These are phyloP conservation scores for Backusella psychrophila DNA, from an alignment of 192 early-diverging fungal species.

Conservation along the genomic window DNA sequence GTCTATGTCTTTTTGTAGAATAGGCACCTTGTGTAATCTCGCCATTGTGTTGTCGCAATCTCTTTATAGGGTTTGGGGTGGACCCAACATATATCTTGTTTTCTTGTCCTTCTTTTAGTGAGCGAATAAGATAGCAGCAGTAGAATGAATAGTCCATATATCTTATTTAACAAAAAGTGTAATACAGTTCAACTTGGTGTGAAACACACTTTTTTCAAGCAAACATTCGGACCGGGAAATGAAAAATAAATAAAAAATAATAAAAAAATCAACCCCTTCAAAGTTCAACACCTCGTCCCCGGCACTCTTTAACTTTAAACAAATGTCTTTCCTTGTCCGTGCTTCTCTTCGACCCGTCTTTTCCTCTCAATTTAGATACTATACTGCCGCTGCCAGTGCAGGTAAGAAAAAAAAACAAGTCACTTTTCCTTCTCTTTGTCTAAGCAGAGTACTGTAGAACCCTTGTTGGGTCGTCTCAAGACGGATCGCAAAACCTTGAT, in stretches of 20 bases:
- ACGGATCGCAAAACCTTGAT: conserved; percentile 79
- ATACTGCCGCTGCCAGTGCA: neutral
- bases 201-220: neutral
- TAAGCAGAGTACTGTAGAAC: neutral
- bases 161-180: too few species aligned
- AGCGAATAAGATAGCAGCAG: conserved; percentile 22
- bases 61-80: conserved; percentile 21
- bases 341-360: neutral
- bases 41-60: conserved; percentile 26
- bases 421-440: neutral
- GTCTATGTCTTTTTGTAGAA: conserved; percentile 7
- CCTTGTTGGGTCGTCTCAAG: conserved; percentile 55
- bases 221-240: neutral
- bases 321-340: neutral
- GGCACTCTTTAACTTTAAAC: neutral
- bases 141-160: conserved; percentile 15
- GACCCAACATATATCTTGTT: conserved; percentile 25
- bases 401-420: neutral
- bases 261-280: neutral
- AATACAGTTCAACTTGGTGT: neutral
- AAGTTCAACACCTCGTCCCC: neutral
- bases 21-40: conserved; percentile 23
- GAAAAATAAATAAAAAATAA: neutral
- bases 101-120: neutral
- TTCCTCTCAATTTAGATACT: neutral